phyloP scores from a whole-genome alignment of 1,284 basidiomycete genomes.

The Puccinia novopanici region DNA sequence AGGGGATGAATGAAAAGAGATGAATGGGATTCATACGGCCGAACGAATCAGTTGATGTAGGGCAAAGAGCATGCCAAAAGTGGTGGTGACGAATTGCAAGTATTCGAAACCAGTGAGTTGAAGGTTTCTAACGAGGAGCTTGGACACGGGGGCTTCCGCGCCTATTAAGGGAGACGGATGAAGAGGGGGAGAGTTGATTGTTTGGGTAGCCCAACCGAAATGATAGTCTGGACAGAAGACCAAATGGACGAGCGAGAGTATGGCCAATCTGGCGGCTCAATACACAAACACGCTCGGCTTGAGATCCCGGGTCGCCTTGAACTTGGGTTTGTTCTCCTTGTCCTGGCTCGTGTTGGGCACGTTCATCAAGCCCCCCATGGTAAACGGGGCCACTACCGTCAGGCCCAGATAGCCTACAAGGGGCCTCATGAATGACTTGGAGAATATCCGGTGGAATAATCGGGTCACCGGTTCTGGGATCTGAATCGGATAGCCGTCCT shows the following conservation, averaged over 20 bases:
- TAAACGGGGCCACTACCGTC: conserved; percentile 25
- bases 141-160: background rate
- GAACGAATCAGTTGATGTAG: conserved; percentile 18
- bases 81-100: conserved; percentile 25
- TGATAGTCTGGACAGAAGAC: conserved; percentile 37
- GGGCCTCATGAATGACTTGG: conserved; percentile 18
- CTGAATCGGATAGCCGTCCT: background rate
- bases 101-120: conserved; percentile 29
- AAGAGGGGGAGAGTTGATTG: background rate
- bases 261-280: conserved; percentile 19
- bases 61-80: conserved; percentile 15
- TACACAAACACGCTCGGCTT: conserved; percentile 44
- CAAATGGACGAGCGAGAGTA: conserved; percentile 18
- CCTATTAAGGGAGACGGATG: background rate
- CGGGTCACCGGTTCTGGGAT: conserved; percentile 12
- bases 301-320: conserved; percentile 14
- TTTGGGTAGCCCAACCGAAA: conserved; percentile 30
- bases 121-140: background rate
- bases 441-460: conserved; percentile 30
- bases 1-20: background rate
- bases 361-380: conserved; percentile 38
- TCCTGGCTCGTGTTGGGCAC: conserved; percentile 11
- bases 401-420: conserved; percentile 13
- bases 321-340: background rate
- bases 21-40: background rate